Evolutionary conservation across 2,329 filamentous ascomycete genomes (phyloP).

Genomic region (Botryotinia globosa): DNA sequence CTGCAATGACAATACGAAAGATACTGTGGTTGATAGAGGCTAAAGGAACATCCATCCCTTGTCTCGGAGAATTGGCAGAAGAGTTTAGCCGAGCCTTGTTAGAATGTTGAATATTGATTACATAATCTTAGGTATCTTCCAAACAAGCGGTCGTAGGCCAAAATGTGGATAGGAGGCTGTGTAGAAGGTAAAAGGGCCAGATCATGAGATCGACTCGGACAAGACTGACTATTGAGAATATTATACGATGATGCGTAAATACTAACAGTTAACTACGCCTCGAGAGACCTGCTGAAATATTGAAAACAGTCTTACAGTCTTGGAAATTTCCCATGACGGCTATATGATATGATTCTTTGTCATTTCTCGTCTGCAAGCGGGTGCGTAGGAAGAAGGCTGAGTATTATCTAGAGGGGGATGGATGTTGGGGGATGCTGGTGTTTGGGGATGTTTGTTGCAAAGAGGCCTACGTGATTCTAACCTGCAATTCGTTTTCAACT

Average conservation of each 20-base stretch:
- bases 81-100: not conserved
- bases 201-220: constrained; percentile 5
- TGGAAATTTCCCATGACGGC: not conserved
- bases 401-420: not conserved
- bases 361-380: constrained; percentile 11
- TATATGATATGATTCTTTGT: not conserved
- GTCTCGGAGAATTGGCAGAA: not conserved
- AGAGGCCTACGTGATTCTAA: not conserved
- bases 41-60: constrained; percentile 7
- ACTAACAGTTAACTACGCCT: constrained; percentile 11
- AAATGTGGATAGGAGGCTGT: constrained; percentile 12
- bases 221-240: not conserved
- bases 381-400: constrained; percentile 14
- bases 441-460: constrained; percentile 2
- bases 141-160: not conserved
- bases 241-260: not conserved
- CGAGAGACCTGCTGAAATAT: constrained; percentile 14
- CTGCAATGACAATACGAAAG: constrained; percentile 5
- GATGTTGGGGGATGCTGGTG: no score
- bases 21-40: constrained; percentile 20
- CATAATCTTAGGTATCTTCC: not conserved
- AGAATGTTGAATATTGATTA: not conserved
- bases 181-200: constrained; percentile 1
- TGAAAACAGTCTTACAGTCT: constrained; percentile 11
- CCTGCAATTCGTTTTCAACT: not conserved